Base-by-base conservation (phyloP, 2,329 filamentous ascomycete species). In the Chaetomium sp. region DNA sequence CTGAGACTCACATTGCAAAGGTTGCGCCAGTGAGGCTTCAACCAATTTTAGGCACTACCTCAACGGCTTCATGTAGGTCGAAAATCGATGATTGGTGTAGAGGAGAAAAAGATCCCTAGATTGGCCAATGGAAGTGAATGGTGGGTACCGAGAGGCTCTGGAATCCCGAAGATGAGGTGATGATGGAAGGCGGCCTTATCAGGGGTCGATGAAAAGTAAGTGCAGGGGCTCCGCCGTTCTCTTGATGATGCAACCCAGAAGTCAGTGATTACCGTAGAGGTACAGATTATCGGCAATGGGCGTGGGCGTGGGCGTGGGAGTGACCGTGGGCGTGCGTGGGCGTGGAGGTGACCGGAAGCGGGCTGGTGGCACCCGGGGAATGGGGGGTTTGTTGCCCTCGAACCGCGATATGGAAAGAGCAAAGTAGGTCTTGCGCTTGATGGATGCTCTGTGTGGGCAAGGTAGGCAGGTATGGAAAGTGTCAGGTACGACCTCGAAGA, bases 1-100 rank as follows among this genome's bases (percentile, higher is more conserved):
- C 40, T 11, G 19, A 48, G 36, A 53, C 58, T 59, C 38, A 62
- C 60, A 60, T 59, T 52, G 41, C 55, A 52, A 42, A 14, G 32
- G 54, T 33, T 44, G 47, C 27, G 53, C 54, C 57, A 27, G 32
- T 41, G 50, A 55, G 52, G 58, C 52, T 53, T 52, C 55, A 46
- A 49, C 50, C 47, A 12, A 36, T 14, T 14, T 27, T 27, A 32
- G 54, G 59, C 52, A 52, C 45, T 32, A n/a, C 10, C 34, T 54
- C 41, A 33, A 12, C 12, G 46, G 48, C 49, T 46, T 38, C 57
- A 58, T 59, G 51, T 55, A 59, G 52, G 41, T 42, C 43, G 50
- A 37, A 50, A 41, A 34, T 33, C 47, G 40, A 33, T 56, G 54
- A 53, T 56, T 52, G 56, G 56, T 37, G 43, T 49, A 33, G 36